Base-by-base conservation (phyloP, 768 basidiomycete genomes). In the Naganishia vishniacii region DNA sequence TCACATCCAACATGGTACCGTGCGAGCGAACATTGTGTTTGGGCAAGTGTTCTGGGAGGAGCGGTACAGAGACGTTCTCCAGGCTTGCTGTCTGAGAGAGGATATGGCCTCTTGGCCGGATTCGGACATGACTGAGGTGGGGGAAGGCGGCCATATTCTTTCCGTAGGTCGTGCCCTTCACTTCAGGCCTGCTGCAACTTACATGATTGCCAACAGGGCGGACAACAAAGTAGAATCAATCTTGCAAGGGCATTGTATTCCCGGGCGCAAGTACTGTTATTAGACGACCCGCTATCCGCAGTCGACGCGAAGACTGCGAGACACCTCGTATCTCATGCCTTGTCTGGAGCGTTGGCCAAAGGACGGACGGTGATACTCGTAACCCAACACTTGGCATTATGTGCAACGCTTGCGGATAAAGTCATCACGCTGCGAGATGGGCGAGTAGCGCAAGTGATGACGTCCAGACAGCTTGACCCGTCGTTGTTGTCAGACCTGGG, bases 21-120 rank as follows among this genome's bases (percentile, higher is more conserved):
- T 76, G 26, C 82, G 88, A 37, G 89, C 92, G 48, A 75, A 78
- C 44, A 72, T 78, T 37, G 62, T 76, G 4, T 75, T 78, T 59
- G 75, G 75, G 2, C 73, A 74, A 26, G 72, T 73, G 0, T 70
- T 72, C 61, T 70, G 71, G 68, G 45, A 31, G 7, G 65, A 65
- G 11, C 42, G 77, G 9, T 78, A 78, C 49, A 18, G 51, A 1
- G 67, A 72, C 23, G 69, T 68, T 15, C 62, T 76, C 3, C 47
- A 68, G n/a, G 68, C 69, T 34, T 67, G 68, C 20, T 69, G 65
- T 4, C 56, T 78, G 18, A 20, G 68, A 9, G 64, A 73, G 1
- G 77, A 78, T 48, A 62, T 78, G 15, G 68, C 60, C 0, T 4
- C 75, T 5, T 46, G 76, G 51, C 31, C 49, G 1, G 72, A 74